Base-by-base conservation (phyloP, 2,329 filamentous ascomycete species). In the Colletotrichum scovillei region DNA sequence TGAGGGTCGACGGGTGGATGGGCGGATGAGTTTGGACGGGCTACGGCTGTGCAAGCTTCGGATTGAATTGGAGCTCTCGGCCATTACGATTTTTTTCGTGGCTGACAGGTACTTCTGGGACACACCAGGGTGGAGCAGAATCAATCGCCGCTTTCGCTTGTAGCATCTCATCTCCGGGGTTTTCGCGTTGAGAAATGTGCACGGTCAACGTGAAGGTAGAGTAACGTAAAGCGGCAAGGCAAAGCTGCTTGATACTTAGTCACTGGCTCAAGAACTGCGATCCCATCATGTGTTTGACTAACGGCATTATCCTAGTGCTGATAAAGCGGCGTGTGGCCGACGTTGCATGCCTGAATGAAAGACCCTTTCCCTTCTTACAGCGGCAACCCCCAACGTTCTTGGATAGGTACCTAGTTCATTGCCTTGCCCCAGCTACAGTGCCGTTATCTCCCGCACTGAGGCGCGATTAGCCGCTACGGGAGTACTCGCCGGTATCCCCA, bases 401-500 rank as follows among this genome's bases (percentile, higher is more conserved):
- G 11, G 32, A 35, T 4, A 32, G 8, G 9, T 35, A 26, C 24
- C 24, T 26, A 4, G 8, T 8, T 49, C 19, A 49, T 9, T 19
- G 42, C 42, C 19, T 49, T 9, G 7, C 38, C 38, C 38, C 5
- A 3, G n/a, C 16, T 53, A 14, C 22, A 53, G 16, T 66, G 55
- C 69, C 73, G 73, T 75, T 52, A 67, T 60, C 60, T 75, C 71
- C 76, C 76, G 76, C 35, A 35, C 69, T 69, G 57, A 74, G 75
- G 72, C 69, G 73, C 68, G 35, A 66, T 65, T 76, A 74, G 66
- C 76, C 75, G 60, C 22, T 35, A 4, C 32, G 38, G 38, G 38
- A 16, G 38, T 42, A 16, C 26, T 12, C 42, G 42, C 42, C 24
- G 11, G 16, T 5, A 46, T 46, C 42, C 19, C 7, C 7, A 49